Base-by-base conservation (phyloP, 495 filamentous ascomycete genomes). In the Tuber melanosporum region DNA sequence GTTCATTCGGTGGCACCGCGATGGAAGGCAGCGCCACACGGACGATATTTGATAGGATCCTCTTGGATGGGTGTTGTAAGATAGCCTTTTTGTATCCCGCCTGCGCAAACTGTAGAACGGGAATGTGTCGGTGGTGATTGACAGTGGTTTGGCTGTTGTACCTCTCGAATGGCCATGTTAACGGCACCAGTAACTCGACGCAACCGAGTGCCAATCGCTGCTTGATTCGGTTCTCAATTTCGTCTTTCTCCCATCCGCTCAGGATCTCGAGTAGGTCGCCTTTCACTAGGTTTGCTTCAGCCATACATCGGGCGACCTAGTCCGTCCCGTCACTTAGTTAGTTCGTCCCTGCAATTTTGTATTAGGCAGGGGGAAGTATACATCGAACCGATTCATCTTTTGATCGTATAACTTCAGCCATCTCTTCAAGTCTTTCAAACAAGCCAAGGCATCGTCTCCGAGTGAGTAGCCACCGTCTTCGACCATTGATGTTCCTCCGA, bases 331-430 rank as follows among this genome's bases (percentile, higher is more conserved):
- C n/a, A 80, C 69, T 14, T 36, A 15, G 15, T 46, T 36, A 36
- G 57, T 57, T 39, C 39, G 49, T 66, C 57, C n/a, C 4, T 36
- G 57, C 17, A 36, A 47, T 44, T 32, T 41, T 20, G 43, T 6
- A 49, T 66, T 36, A 26, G n/a, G 26, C 10, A 7, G n/a, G 45
- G 26, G 45, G 42, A 52, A 8, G 52, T 15, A 43, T 52, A 98
- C 96, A 85, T 99, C 96, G 88, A 96, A 91, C 74, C 95, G 91
- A 82, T 97, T 96, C 74, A 91, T 89, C 84, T 95, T 96, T 83
- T 97, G 92, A 83, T 99, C 96, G 87, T 96, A 96, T 75, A 97
- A 87, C 83, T 92, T 94, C 80, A 99, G 86, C 96, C 96, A 98
- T 88, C 90, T 91, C 79, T 93, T 94, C 66, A 98, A 87, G 85